Evolutionary conservation across 140 eudicot genomes (phyloP), one percentile per base, ranked within the genome.

Genomic region (Bidens hawaiensis): DNA sequence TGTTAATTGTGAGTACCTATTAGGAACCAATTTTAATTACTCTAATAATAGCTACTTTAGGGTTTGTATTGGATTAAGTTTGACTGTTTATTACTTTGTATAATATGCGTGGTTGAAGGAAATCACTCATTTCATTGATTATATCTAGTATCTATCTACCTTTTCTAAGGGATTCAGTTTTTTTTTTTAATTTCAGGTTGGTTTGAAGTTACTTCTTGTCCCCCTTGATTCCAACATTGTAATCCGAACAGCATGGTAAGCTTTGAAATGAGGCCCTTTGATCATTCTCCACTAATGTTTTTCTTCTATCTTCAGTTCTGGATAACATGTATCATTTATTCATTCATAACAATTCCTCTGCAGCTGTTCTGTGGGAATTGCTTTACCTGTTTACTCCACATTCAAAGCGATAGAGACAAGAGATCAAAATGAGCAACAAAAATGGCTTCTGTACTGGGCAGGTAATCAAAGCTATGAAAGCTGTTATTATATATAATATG

Each of bases 371-470:
- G 86, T 88, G 46, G 99, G 99, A 58, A 61, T 75, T 60, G 94
- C 64, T 61, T 70, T 93, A 63, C 99, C 99, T 6, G 90, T 88
- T 56, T 93, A 93, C 79, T 82, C 89, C 12, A 93, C 99, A 31
- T 93, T 85, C 47, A 93, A 81, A 71, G 95, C 99, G 21, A 79
- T 93, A 54, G 97, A 93, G 77, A 41, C 82, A 2, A 81, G 69
- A 57, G 75, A 93, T 77, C 84, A 52, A 69, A 61, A 64, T 62
- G 97, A 93, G 70, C 95, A 93, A 75, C 89, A 76, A 30, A 93
- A 72, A 74, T 82, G 90, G 89, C 99, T 93, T 70, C 17, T 88
- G 25, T 93, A 93, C 63, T 93, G 99, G 99, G 95, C 99, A 79
- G 99, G 99, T 93, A 71, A 69, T 81, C 56, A 28, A 5, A 22